Percentiles rank a stretch among this genome's conserved stretches.
These are phyloP conservation scores for Suhomyces yuchorum DNA, from an alignment of 1,139 yeast genomes.

Conservation along the genomic window DNA sequence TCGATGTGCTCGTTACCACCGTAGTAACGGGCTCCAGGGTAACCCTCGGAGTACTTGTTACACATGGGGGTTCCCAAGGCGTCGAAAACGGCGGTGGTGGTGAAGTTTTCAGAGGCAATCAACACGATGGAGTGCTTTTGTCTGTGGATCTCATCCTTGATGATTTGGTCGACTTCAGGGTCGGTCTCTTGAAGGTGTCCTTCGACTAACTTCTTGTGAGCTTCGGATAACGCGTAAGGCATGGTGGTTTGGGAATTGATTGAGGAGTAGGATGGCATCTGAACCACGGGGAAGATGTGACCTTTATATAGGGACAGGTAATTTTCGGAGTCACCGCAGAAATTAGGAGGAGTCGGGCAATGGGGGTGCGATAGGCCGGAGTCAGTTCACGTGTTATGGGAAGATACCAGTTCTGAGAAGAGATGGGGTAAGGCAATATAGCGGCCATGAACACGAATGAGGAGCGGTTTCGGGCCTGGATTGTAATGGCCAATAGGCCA, in stretches of 20 bases:
- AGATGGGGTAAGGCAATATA: background rate
- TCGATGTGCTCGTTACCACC: conserved; percentile 95
- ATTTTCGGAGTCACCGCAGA: conserved; percentile 12
- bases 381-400: conserved; percentile 4
- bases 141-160: conserved; percentile 86
- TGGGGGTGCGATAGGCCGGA: conserved; percentile 3
- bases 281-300: background rate
- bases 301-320: conserved; percentile 10
- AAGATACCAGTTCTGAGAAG: background rate
- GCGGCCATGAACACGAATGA: too few relatives aligned
- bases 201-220: conserved; percentile 67
- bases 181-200: conserved; percentile 74
- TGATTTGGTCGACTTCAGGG: conserved; percentile 80
- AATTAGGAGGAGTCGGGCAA: conserved; percentile 11
- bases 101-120: conserved; percentile 96
- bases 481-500: too few relatives aligned
- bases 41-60: conserved; percentile 85
- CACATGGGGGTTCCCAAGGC: conserved; percentile 97
- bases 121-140: conserved; percentile 93
- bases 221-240: conserved; percentile 65
- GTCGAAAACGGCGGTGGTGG: conserved; percentile 94
- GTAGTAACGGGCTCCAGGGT: conserved; percentile 86
- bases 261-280: background rate
- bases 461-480: too few relatives aligned
- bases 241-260: conserved; percentile 18